These are phyloP conservation scores for Corynespora cassiicola DNA, from an alignment of 2,329 filamentous ascomycete species.

Conservation along the genomic window DNA sequence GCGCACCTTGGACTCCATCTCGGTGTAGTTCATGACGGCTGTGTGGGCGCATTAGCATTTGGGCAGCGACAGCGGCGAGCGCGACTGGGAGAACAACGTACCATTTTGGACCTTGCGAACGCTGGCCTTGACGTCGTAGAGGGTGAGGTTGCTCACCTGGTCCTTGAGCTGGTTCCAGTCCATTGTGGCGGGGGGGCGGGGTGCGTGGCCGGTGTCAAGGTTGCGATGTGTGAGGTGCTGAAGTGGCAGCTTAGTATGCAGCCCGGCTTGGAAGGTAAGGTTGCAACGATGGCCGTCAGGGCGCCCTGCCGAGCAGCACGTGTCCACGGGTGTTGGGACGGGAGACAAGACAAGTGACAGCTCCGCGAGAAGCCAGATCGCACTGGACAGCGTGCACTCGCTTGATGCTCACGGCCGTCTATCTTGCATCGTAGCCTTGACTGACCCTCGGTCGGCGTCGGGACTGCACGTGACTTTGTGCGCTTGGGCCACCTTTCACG, in stretches of 20 bases:
- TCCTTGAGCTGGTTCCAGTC: slow-evolving; percentile 86
- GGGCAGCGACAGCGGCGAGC: slow-evolving; percentile 15
- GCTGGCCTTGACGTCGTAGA: slow-evolving; percentile 95
- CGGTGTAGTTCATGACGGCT: slow-evolving; percentile 98
- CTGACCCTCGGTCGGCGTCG: too few species aligned
- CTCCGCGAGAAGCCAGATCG: too few species aligned
- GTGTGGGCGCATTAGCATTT: slow-evolving; percentile 32
- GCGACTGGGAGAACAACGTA: too few species aligned
- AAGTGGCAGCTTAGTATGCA: slow-evolving; percentile 29
- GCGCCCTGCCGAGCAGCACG: slow-evolving; percentile 10
- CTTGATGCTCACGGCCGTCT: too few species aligned
- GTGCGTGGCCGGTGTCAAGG: slow-evolving; percentile 9
- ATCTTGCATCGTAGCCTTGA: too few species aligned
- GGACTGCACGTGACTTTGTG: too few species aligned
- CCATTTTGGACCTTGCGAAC: slow-evolving; percentile 98
- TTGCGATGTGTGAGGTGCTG: slow-evolving; percentile 8
- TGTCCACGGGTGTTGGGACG: too few species aligned
- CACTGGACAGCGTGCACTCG: too few species aligned
- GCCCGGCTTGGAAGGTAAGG: too few species aligned
- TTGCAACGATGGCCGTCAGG: slow-evolving; percentile 10
- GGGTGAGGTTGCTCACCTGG: slow-evolving; percentile 86
- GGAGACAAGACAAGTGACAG: too few species aligned
- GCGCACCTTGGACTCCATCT: slow-evolving; percentile 74
- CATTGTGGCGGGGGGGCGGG: slow-evolving; percentile 61
- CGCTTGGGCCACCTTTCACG: too few species aligned